Evolutionary conservation across 2,329 filamentous ascomycete genomes (phyloP), one percentile per base, ranked within the genome.

Genomic region (Fusarium floridanum): DNA sequence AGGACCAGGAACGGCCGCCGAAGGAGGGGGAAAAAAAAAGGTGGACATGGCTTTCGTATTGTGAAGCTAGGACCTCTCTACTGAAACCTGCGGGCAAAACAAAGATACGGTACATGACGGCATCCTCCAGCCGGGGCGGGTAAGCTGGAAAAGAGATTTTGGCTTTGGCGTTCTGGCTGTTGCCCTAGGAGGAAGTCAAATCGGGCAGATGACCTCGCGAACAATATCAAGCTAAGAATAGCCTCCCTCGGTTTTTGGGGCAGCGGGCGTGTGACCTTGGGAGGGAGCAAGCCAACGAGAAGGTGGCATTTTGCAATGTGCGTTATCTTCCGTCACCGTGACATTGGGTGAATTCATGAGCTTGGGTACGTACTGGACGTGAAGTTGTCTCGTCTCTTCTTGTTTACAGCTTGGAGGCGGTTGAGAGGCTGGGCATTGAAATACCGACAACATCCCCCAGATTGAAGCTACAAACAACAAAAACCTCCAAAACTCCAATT

Each of bases 171-270:
- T 66, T 55, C 34, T 73, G 65, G 71, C 66, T 59, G 64, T 66
- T 48, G 27, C 55, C 53, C 63, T 55, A 43, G 56, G 45, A 61
- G 61, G 62, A 77, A 68, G 73, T 66, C 48, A 68, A 69, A 76
- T 71, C 66, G 37, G 64, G 68, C 76, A 77, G 63, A 50, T 78
- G 76, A 77, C 70, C 70, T 66, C 39, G 34, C 29, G 53, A 50
- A 53, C 59, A 34, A 70, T 32, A 11, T 59, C 22, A 70, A 70
- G 72, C 72, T 34, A 64, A 34, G 17, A 55, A 72, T 41, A 50
- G 34, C 53, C 32, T 66, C 45, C 48, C 45, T 39, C 17, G 29
- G 39, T 45, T 14, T 20, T 45, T 63, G 24, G 48, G 53, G 7
- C 63, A 27, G 22, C 16, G 24, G 24, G 48, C 48, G 24, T 24